Evolutionary conservation across 2,329 filamentous ascomycete species (phyloP), one percentile per base, ranked within the genome.

Genomic region (Arachnopeziza araneosa): DNA sequence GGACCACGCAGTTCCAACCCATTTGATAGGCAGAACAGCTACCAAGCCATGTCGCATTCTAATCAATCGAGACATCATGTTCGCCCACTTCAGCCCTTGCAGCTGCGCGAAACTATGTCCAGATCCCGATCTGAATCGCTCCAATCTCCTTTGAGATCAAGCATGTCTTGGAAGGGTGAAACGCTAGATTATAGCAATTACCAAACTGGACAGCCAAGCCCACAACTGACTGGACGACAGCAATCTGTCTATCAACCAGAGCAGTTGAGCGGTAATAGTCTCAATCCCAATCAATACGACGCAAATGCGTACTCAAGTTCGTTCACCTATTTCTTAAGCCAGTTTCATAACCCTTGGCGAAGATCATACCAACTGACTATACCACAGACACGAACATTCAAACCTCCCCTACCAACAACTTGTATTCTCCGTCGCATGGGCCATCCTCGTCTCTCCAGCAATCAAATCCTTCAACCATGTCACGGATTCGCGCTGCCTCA

Each of bases 81-180:
- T 14, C 78, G 83, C 21, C 78, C 81, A 4, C 71, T 85, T 6
- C 83, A 85, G 66, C 81, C 82, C n/a, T 76, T 84, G 12, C 81
- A 85, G 56, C 76, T 85, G 26, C 76, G 83, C 50, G 83, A 86
- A 56, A 79, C 82, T 1, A 78, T 85, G 74, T 77, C 78, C 6
- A 77, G 83, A 59, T 80, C 83, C 12, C 78, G 83, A 63, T 80
- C 83, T 2, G 83, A 86, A 54, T 82, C 77, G 12, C 70, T 85
- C 17, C 82, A 85, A 61, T 86, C 83, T 17, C 82, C 83, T 2
- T 72, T 86, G 52, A 77, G 83, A 44, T 78, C 83, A 10, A 83
- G 80, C 68, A 83, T 86, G 80, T 81, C 83, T 14, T 87, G 84
- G 84, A 86, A 85, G 70, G 80, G 81, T 17, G 81, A 83, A 62